Percentiles rank a stretch among this genome's conserved stretches.
phyloP scores from a whole-genome alignment of 2,329 filamentous ascomycete genomes.

The Cladophialophora immunda region DNA sequence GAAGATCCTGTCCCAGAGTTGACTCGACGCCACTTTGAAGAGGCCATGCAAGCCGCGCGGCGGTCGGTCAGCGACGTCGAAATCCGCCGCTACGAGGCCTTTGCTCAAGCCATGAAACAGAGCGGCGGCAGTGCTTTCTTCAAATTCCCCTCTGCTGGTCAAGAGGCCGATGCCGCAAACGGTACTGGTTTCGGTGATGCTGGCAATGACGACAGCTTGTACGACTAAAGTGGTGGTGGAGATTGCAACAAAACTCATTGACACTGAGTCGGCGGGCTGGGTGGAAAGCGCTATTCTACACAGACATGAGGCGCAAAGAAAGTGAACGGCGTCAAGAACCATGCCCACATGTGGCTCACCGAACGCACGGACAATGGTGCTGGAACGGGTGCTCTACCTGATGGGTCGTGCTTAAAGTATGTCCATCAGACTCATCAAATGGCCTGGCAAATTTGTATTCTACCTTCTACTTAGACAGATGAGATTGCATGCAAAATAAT shows the following conservation, averaged over 20 bases:
- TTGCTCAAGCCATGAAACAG: slow-evolving; percentile 99
- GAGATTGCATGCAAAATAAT: slow-evolving; percentile 23
- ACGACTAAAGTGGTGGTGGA: slow-evolving; percentile 71
- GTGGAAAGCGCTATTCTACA: slow-evolving; percentile 7
- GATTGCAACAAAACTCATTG: slow-evolving; percentile 12
- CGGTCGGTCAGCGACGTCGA: slow-evolving; percentile 95
- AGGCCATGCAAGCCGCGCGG: slow-evolving; percentile 95
- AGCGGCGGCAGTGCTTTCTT: slow-evolving; percentile 95
- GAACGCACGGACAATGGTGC: slow-evolving; percentile 1
- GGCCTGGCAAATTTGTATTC: slow-evolving; percentile 34
- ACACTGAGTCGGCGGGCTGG: neutral
- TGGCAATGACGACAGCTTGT: slow-evolving; percentile 95
- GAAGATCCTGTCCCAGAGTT: slow-evolving; percentile 97
- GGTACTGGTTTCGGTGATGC: slow-evolving; percentile 76
- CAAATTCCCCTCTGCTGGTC: slow-evolving; percentile 81
- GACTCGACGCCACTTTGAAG: slow-evolving; percentile 96
- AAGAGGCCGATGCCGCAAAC: slow-evolving; percentile 58
- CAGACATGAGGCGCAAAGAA: slow-evolving; percentile 9
- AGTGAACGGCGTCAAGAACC: slow-evolving; percentile 20
- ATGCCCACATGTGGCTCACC: neutral
- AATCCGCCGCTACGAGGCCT: slow-evolving; percentile 97
- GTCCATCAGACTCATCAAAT: slow-evolving; percentile 14
- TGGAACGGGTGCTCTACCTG: neutral
- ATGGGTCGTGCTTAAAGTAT: slow-evolving; percentile 5
- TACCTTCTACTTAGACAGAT: slow-evolving; percentile 37